These are phyloP conservation scores for Fonsecaea erecta DNA, from an alignment of 2,329 filamentous ascomycete species.

Conservation along the genomic window DNA sequence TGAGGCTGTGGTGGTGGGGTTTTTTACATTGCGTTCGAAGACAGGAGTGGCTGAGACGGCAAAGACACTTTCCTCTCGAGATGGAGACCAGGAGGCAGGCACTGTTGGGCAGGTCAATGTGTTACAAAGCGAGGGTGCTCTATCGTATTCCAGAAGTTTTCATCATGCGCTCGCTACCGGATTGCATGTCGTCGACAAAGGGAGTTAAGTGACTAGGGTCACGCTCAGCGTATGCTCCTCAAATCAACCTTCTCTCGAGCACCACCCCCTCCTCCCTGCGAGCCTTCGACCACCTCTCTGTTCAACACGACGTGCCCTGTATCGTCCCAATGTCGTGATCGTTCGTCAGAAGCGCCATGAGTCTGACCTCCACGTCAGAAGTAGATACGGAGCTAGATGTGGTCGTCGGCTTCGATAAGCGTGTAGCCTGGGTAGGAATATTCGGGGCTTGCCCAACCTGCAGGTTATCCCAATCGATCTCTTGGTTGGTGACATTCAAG, in stretches of 20 bases:
- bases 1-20: constrained; percentile 58
- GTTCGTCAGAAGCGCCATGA: constrained; percentile 21
- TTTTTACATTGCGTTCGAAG: constrained; percentile 57
- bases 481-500: too few relatives aligned
- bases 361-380: constrained; percentile 14
- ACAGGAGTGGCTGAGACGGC: constrained; percentile 61
- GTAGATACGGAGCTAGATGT: too few relatives aligned
- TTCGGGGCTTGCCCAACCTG: too few relatives aligned
- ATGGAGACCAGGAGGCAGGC: constrained; percentile 35
- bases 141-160: background rate
- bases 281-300: background rate
- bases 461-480: too few relatives aligned
- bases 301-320: background rate
- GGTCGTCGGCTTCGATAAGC: too few relatives aligned
- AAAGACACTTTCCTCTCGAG: constrained; percentile 43
- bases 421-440: too few relatives aligned
- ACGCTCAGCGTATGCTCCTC: background rate
- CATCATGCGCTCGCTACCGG: background rate
- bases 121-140: background rate
- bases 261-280: background rate
- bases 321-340: constrained; percentile 22
- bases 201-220: background rate
- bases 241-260: background rate
- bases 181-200: background rate
- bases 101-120: constrained; percentile 9